These are phyloP conservation scores for Vanilla planifolia DNA, from an alignment of 106 monocot species.

Conservation along the genomic window DNA sequence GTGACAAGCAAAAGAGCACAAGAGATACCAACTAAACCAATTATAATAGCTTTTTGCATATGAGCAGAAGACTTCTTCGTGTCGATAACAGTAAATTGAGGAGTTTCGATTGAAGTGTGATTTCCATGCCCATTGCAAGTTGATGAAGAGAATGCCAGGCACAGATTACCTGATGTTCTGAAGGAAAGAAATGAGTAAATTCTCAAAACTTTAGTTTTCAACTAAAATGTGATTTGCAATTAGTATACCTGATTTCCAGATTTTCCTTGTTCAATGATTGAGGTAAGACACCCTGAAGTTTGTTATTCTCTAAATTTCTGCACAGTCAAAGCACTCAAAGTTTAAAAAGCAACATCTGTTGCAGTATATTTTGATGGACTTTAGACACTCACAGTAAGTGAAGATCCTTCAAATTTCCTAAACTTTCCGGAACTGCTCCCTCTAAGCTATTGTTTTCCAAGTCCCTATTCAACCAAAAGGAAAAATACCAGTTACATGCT, in stretches of 20 bases:
- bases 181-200: constrained; percentile 1
- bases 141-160: constrained; percentile 33
- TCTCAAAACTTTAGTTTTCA: not conserved
- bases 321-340: not conserved
- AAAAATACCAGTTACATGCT: not conserved
- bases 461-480: constrained; percentile 22
- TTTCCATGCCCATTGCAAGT: constrained; percentile 13
- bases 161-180: constrained; percentile 48
- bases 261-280: constrained; percentile 28
- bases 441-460: constrained; percentile 43
- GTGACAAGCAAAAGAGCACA: constrained; percentile 16
- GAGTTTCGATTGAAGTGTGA: constrained; percentile 34
- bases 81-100: constrained; percentile 26
- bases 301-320: constrained; percentile 53
- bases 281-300: constrained; percentile 35
- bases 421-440: constrained; percentile 37
- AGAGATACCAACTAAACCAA: constrained; percentile 21
- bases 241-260: constrained; percentile 35
- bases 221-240: not conserved
- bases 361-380: not conserved
- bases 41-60: constrained; percentile 17
- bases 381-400: constrained; percentile 31
- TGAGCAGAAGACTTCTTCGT: constrained; percentile 6
- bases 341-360: not conserved
- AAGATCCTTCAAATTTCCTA: constrained; percentile 43